These are phyloP conservation scores for Ogataea hybrid DNA, from an alignment of 1,139 yeast genomes.

Conservation along the genomic window DNA sequence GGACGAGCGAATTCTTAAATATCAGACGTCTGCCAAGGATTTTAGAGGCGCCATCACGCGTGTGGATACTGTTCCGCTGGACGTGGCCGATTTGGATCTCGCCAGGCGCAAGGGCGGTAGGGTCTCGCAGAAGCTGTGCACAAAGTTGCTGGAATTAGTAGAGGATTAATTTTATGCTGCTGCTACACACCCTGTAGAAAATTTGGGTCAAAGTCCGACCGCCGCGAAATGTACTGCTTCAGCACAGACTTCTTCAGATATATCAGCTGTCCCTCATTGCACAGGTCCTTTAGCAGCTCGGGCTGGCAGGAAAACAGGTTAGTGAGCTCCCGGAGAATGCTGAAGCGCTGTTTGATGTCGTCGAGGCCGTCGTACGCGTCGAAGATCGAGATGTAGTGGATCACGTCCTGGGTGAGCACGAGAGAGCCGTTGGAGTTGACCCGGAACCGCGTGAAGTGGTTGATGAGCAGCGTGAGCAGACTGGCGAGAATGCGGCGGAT, in stretches of 20 bases:
- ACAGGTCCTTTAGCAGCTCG: conserved; percentile 69
- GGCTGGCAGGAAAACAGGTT: conserved; percentile 82
- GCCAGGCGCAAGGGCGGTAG: background rate
- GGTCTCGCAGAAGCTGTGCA: background rate
- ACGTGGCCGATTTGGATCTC: conserved; percentile 12
- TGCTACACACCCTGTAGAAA: conserved; percentile 14
- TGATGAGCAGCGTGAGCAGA: conserved; percentile 58
- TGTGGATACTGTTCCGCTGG: conserved; percentile 5
- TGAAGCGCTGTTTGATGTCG: conserved; percentile 66
- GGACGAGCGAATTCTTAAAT: conserved; percentile 29
- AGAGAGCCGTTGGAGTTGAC: conserved; percentile 84
- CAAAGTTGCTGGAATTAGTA: conserved; percentile 2
- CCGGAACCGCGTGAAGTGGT: conserved; percentile 72
- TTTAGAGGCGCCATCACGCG: conserved; percentile 12
- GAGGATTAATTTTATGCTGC: background rate
- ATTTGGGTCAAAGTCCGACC: conserved; percentile 35
- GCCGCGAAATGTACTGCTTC: conserved; percentile 65
- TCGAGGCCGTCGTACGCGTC: conserved; percentile 60
- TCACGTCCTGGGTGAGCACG: conserved; percentile 80
- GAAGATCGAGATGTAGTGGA: conserved; percentile 70
- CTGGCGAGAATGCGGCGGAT: conserved; percentile 53
- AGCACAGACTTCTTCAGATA: conserved; percentile 64
- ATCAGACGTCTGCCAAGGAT: conserved; percentile 27
- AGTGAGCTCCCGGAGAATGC: conserved; percentile 75
- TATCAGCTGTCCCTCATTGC: conserved; percentile 79